A percentile compares a stretch with the other conserved stretches of the same genome.
Evolutionary conservation across 2,329 filamentous ascomycete species (phyloP).

Genomic region (Aspergillus costaricaensis): DNA sequence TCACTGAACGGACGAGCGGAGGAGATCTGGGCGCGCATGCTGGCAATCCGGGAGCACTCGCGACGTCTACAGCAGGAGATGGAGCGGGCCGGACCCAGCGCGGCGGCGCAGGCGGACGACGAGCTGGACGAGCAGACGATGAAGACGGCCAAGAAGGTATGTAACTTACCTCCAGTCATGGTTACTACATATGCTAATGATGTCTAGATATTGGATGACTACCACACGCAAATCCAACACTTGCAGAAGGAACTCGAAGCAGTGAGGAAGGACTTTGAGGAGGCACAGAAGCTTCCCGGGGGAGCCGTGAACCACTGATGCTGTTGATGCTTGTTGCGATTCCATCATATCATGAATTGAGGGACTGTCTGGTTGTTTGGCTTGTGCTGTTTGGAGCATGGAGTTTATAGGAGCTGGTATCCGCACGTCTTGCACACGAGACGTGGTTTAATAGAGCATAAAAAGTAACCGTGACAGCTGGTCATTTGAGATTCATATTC

Average conservation of each 20-base stretch:
- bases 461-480: conserved; percentile 1
- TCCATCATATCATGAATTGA: no score
- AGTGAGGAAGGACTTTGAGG: conserved; percentile 61
- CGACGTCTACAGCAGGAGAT: conserved; percentile 62
- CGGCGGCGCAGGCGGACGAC: conserved; percentile 44
- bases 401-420: conserved; percentile 11
- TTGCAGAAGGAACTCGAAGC: conserved; percentile 62
- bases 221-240: conserved; percentile 56
- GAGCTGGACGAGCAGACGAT: conserved; percentile 60
- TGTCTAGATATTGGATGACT: conserved; percentile 52
- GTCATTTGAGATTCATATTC: background rate
- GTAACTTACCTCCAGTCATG: conserved; percentile 12
- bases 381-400: background rate
- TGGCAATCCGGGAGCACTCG: conserved; percentile 61
- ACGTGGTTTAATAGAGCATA: conserved; percentile 2
- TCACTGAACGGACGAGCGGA: conserved; percentile 61
- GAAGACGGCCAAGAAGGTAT: conserved; percentile 62
- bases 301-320: conserved; percentile 19
- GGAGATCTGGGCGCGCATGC: conserved; percentile 69
- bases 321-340: no score
- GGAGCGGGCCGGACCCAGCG: conserved; percentile 53
- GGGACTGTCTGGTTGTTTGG: background rate
- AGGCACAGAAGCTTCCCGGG: conserved; percentile 50
- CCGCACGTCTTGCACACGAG: background rate
- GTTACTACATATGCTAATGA: conserved; percentile 16